These are phyloP conservation scores for Phaseolus coccineus DNA, from an alignment of 331 rosid genomes.

Conservation along the genomic window DNA sequence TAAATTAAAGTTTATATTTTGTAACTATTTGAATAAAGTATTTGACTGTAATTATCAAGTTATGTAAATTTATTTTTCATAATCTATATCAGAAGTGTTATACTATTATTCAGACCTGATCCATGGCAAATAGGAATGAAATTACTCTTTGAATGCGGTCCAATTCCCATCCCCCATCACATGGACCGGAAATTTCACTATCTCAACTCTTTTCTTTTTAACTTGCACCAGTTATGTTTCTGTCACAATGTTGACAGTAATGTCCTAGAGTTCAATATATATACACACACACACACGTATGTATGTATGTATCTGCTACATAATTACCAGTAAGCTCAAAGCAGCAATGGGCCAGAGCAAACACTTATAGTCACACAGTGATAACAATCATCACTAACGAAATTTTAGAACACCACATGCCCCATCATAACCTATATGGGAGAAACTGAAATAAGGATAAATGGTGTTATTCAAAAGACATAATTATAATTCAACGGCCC, in stretches of 20 bases:
- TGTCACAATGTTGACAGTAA: not conserved
- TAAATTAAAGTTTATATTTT: too few species aligned
- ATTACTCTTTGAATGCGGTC: too few species aligned
- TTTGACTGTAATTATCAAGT: too few species aligned
- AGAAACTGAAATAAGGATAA: conserved; percentile 39
- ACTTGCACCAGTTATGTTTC: not conserved
- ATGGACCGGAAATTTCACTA: not conserved
- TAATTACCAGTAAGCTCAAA: conserved; percentile 19
- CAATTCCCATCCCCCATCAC: not conserved
- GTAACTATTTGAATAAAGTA: too few species aligned
- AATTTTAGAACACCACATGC: conserved; percentile 38
- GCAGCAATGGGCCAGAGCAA: conserved; percentile 18
- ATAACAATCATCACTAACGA: conserved; percentile 45
- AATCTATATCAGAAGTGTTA: too few species aligned
- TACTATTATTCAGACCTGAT: too few species aligned
- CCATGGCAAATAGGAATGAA: too few species aligned
- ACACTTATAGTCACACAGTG: conserved; percentile 39
- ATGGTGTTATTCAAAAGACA: conserved; percentile 42
- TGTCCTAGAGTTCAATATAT: not conserved
- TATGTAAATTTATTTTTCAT: too few species aligned
- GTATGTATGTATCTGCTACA: not conserved
- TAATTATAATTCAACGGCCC: conserved; percentile 42
- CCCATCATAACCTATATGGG: conserved; percentile 40
- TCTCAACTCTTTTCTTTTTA: not conserved
- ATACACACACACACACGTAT: not conserved